Base-by-base conservation (phyloP, 202 grass and related monocot genomes). In the Schoenoplectus triqueter region DNA sequence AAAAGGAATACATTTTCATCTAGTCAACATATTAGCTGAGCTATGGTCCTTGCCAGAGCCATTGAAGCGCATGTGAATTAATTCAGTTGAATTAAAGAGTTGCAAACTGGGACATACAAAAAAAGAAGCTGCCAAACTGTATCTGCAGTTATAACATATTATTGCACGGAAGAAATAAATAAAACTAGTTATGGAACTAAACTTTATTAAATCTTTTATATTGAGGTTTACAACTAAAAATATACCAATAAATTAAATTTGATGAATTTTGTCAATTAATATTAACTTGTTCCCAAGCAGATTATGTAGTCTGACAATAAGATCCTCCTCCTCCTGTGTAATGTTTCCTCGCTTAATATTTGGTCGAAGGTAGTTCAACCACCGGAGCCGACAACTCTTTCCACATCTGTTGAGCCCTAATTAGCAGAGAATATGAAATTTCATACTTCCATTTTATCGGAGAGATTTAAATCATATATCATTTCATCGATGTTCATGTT, bases 301-400 rank as follows among this genome's bases (percentile, higher is more conserved):
- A 52, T 81, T 73, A 51, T 87, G 85, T 10, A 87, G 56, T 63
- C 85, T 86, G 1, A 86, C 7, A 46, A 86, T 86, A n/a, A 86
- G 85, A 80, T 86, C 75, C 64, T 86, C 77, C 66, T 86, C 85
- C 2, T 81, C 76, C 72, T 83, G 49, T 3, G 80, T 83, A 54
- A 83, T 83, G 64, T 83, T 83, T 21, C 80, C 80, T 57, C 64
- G 47, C 80, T 83, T 83, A 57, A 83, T 83, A 41, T 83, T 55
- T 2, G 85, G 85, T 55, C 68, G 77, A 18, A 87, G 78, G 19
- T 87, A 87, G 66, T 87, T 87, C 85, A 87, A 41, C 85, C 85
- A 87, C 7, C 85, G 64, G 2, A 87, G 85, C 64, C 85, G 62
- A 52, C 85, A 87, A 73, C 85, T 87, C 66, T 87, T 87, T 0